Conservation (phyloP, 768 basidiomycete genomes). For the Albatrellus ellisii region DNA sequence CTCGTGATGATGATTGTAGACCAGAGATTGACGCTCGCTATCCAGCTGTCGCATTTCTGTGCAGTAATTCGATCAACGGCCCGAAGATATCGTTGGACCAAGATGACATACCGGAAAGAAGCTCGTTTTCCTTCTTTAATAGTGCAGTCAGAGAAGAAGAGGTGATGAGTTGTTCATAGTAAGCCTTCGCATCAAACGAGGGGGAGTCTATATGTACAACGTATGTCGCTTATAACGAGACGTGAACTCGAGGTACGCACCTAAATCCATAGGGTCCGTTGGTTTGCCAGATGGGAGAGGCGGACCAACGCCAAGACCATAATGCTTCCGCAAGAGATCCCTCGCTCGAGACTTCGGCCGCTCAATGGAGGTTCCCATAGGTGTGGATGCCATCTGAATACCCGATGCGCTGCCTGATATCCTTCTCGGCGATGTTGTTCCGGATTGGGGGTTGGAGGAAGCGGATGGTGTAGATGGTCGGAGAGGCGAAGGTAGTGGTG, state of each 20-base stretch:
- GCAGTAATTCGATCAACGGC: neutral
- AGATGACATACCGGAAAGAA: slow-evolving; percentile 44
- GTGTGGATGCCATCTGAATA: neutral
- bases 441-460: slow-evolving; percentile 1
- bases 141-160: slow-evolving; percentile 62
- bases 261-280: slow-evolving; percentile 74
- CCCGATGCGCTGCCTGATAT: neutral
- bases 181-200: slow-evolving; percentile 71
- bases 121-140: slow-evolving; percentile 72
- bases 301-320: slow-evolving; percentile 68
- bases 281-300: slow-evolving; percentile 45
- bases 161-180: slow-evolving; percentile 79
- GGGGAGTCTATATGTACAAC: slow-evolving; percentile 44
- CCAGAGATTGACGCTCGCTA: slow-evolving; percentile 78
- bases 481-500: slow-evolving; percentile 7
- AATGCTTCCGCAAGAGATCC: slow-evolving; percentile 75
- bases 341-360: slow-evolving; percentile 35
- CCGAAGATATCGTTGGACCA: neutral
- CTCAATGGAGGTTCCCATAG: slow-evolving; percentile 6
- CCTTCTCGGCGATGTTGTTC: neutral
- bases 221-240: slow-evolving; percentile 1
- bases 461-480: slow-evolving; percentile 5
- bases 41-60: slow-evolving; percentile 81
- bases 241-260: slow-evolving; percentile 23
- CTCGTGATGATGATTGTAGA: slow-evolving; percentile 94